phyloP scores from a whole-genome alignment of 176 grass and related monocot genomes.

The Elaeis guineensis region DNA sequence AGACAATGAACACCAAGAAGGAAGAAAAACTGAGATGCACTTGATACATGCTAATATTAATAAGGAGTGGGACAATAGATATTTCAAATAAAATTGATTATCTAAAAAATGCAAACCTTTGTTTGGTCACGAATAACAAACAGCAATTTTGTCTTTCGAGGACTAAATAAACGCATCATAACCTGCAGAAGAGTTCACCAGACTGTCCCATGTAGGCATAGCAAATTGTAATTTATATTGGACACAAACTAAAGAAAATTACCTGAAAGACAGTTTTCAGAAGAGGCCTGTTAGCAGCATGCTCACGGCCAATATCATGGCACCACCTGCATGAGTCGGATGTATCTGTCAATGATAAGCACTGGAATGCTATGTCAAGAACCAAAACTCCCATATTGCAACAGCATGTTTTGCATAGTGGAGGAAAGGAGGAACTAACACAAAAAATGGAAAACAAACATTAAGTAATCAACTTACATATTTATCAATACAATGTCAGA shows the following conservation, averaged over 20 bases:
- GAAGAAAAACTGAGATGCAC: too few relatives aligned
- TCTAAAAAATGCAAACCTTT: background rate
- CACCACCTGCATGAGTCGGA: slow-evolving; percentile 15
- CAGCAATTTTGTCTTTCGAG: slow-evolving; percentile 13
- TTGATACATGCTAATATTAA: background rate
- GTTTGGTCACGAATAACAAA: slow-evolving; percentile 22
- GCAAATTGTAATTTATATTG: too few relatives aligned
- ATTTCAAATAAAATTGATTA: background rate
- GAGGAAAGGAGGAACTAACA: background rate
- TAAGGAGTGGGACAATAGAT: background rate
- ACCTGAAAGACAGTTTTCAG: slow-evolving; percentile 22
- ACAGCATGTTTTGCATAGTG: background rate
- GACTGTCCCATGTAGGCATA: too few relatives aligned
- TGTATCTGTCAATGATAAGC: background rate
- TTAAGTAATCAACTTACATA: slow-evolving; percentile 8
- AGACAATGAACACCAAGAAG: too few relatives aligned
- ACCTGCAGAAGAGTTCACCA: background rate
- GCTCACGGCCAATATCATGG: slow-evolving; percentile 19
- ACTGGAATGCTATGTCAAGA: too few relatives aligned
- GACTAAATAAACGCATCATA: slow-evolving; percentile 18
- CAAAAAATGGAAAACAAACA: background rate
- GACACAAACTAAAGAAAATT: background rate
- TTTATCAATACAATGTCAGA: slow-evolving; percentile 23
- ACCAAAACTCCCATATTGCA: too few relatives aligned
- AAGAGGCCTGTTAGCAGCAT: slow-evolving; percentile 16